Base-by-base conservation (phyloP, 2,329 filamentous ascomycete species). In the Colletotrichum musicola region DNA sequence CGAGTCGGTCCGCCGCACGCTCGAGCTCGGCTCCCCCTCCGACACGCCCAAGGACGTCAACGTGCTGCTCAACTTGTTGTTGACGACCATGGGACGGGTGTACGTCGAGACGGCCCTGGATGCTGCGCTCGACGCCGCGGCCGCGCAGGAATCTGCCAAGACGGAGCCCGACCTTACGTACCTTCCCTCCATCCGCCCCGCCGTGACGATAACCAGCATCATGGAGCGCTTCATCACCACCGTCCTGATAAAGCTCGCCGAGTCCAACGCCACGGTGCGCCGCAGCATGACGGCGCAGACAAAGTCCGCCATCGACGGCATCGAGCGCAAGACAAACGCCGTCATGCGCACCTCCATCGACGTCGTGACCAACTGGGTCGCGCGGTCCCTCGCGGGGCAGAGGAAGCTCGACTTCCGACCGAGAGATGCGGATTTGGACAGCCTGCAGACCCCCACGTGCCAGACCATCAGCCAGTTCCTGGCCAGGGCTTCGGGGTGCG, bases 31-130 rank as follows among this genome's bases (percentile, higher is more conserved):
- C 25, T 92, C 93, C 25, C 90, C 91, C 59, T 92, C 88, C 65
- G 96, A 99, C 74, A 98, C 94, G 4, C 94, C 96, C 16, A 98
- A 97, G 79, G 96, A 99, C 78, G 93, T 98, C 64, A 92, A 92
- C 53, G 90, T 93, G 69, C 86, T 98, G 25, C 86, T 98, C 40
- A 92, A 92, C 76, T 87, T 98, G 25, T 86, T 99, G 2, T 87
- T 98, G 55, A 90, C 90, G 38, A 93, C 92, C 74, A 94, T 98
- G 91, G 94, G 94, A 22, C 93, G 95, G 74, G 92, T 97, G 59
- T 92, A 92, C 73, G 84, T 92, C 57, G 88, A 92, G 77, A 91
- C 89, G 6, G 86, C 87, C 1, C 83, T 91, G 25, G 90, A 92
- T 69, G 92, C 93, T 30, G 89, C 92, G 10, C 84, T 88, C 49